Evolutionary conservation across 2,329 filamentous ascomycete genomes (phyloP), one percentile per base, ranked within the genome.

Genomic region (Aureobasidium sp.): DNA sequence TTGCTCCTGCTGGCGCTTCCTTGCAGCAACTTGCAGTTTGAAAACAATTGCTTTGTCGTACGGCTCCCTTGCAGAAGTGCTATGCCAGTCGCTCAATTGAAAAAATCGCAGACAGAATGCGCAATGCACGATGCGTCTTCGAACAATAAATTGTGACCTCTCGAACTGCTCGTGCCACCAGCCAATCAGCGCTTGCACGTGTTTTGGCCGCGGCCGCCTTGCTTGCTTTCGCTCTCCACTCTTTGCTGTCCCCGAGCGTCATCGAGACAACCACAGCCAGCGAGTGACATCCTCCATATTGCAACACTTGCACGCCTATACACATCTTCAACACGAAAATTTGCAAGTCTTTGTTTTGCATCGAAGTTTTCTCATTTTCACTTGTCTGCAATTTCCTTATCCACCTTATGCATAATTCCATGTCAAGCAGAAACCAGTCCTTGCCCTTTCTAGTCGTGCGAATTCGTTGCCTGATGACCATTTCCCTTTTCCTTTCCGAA

Each of bases 351-450:
- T 8, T 48, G n/a, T 48, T 48, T 48, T 47, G 42, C 37, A 39
- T 58, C 42, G 45, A 27, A 57, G 53, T 20, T 11, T 36, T 58
- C 39, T 39, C 2, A 39, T 27, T 58, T 34, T 15, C 7, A 7
- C 5, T 45, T 27, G 22, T 48, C 22, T 58, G 55, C 20, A 27
- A 37, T 34, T 29, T n/a, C 12, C 17, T 48, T 58, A 25, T 48
- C 55, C 55, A 47, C 42, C 55, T 39, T 48, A 34, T 48, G 29
- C 41, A 34, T 58, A 41, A 47, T 48, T 31, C 55, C 52, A 17
- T 57, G 20, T 58, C 55, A 58, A 47, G 55, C 41, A 37, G 55
- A 58, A 58, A 29, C 55, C 55, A 58, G 55, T 58, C 55, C 55
- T 37, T 58, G 55, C 55, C 55, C 7, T 25, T 25, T 42, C 53